phyloP scores from a whole-genome alignment of 148 eudicot genomes.

The Cornus suecica region DNA sequence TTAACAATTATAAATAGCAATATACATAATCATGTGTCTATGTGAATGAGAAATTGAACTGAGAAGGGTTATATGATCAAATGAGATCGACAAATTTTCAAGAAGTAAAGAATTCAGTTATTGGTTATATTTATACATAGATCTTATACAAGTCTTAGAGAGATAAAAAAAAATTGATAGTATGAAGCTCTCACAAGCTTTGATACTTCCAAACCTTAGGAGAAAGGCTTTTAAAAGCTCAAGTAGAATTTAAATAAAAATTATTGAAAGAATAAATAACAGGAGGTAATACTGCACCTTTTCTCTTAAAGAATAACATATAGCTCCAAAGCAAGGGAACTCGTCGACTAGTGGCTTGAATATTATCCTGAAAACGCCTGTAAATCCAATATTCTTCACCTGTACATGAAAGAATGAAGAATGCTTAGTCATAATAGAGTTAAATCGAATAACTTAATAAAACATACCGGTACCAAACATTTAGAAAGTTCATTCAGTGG shows the following conservation, averaged over 20 bases:
- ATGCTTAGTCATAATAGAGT: background rate
- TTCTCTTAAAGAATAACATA: constrained; percentile 68
- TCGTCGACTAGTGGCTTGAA: constrained; percentile 83
- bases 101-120: background rate
- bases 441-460: background rate
- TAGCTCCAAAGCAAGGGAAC: constrained; percentile 90
- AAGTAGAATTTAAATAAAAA: background rate
- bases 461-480: background rate
- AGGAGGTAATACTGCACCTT: constrained; percentile 34
- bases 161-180: background rate
- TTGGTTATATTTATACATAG: too few species aligned
- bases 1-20: too few species aligned
- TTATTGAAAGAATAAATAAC: too few species aligned
- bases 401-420: constrained; percentile 24
- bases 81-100: too few species aligned
- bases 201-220: background rate
- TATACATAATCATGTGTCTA: constrained; percentile 1
- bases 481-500: background rate
- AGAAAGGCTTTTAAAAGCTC: constrained; percentile 6
- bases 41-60: background rate
- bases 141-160: too few species aligned
- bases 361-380: constrained; percentile 87
- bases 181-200: background rate
- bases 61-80: background rate
- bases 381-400: constrained; percentile 88